These are phyloP conservation scores for Hypoxylon sp. DNA, from an alignment of 2,329 filamentous ascomycete genomes.

Conservation along the genomic window DNA sequence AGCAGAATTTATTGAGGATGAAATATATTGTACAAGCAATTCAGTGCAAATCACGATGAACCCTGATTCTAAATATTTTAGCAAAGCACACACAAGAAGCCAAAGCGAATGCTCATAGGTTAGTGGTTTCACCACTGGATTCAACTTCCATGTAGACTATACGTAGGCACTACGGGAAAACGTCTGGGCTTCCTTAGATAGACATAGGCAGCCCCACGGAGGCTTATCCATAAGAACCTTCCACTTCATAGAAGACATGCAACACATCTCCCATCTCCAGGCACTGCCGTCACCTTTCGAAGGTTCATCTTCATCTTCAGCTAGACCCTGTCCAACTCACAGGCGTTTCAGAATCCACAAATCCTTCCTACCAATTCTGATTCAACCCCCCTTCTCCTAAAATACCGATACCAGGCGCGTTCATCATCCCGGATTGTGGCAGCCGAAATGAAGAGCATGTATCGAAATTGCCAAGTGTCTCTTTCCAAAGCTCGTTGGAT, in stretches of 20 bases:
- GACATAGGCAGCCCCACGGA: slow-evolving; percentile 29
- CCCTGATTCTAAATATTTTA: not conserved
- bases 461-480: slow-evolving; percentile 43
- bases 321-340: slow-evolving; percentile 45
- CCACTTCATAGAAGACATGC: slow-evolving; percentile 38
- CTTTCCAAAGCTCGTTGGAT: slow-evolving; percentile 31
- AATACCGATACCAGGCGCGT: slow-evolving; percentile 43
- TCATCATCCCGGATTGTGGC: slow-evolving; percentile 42
- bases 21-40: no score
- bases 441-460: slow-evolving; percentile 43
- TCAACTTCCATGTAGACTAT: slow-evolving; percentile 17
- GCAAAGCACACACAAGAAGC: not conserved
- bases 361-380: slow-evolving; percentile 12
- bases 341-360: slow-evolving; percentile 30
- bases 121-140: slow-evolving; percentile 35
- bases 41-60: no score
- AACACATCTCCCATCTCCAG: slow-evolving; percentile 35
- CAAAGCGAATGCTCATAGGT: not conserved
- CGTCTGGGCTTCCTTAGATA: slow-evolving; percentile 21
- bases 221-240: slow-evolving; percentile 29
- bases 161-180: slow-evolving; percentile 27
- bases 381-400: slow-evolving; percentile 18
- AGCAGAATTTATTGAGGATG: no score
- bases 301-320: slow-evolving; percentile 31
- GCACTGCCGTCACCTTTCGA: slow-evolving; percentile 32